phyloP scores from a whole-genome alignment of 1,284 basidiomycete species.

The Xanthoconium separans region DNA sequence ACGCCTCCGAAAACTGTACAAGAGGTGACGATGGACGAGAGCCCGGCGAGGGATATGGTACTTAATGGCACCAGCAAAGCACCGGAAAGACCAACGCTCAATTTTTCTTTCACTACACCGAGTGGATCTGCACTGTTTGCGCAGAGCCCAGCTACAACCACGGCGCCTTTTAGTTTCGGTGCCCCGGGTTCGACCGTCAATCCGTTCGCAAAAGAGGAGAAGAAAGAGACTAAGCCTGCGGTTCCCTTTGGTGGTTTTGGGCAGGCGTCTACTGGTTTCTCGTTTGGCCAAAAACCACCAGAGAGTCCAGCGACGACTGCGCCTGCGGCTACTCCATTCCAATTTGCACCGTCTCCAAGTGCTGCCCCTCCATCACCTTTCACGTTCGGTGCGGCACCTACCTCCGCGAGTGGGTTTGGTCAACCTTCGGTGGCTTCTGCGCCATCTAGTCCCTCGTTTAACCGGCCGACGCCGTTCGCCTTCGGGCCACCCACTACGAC shows the following conservation, averaged over 20 bases:
- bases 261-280: constrained; percentile 32
- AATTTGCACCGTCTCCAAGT: constrained; percentile 42
- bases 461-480: constrained; percentile 31
- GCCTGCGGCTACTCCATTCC: constrained; percentile 40
- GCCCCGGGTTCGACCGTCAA: constrained; percentile 17
- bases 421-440: constrained; percentile 41
- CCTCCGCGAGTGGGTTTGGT: constrained; percentile 45
- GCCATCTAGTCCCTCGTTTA: constrained; percentile 56
- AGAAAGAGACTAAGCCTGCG: constrained; percentile 29
- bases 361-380: constrained; percentile 41
- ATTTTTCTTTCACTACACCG: constrained; percentile 44
- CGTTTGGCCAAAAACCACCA: constrained; percentile 35
- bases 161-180: constrained; percentile 33
- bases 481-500: constrained; percentile 39
- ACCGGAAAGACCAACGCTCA: constrained; percentile 39
- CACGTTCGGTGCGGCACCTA: constrained; percentile 41
- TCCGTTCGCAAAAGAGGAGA: constrained; percentile 36
- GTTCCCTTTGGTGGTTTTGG: constrained; percentile 32
- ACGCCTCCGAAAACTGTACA: constrained; percentile 59
- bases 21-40: constrained; percentile 70
- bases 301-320: constrained; percentile 38
- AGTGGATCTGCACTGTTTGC: constrained; percentile 41
- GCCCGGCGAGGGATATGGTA: constrained; percentile 55
- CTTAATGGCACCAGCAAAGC: constrained; percentile 33
- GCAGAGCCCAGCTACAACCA: constrained; percentile 30